A percentile compares a stretch with the other conserved stretches of the same genome.
phyloP scores from a whole-genome alignment of 1,139 yeast genomes.

The Debaryomyces subglobosus region DNA sequence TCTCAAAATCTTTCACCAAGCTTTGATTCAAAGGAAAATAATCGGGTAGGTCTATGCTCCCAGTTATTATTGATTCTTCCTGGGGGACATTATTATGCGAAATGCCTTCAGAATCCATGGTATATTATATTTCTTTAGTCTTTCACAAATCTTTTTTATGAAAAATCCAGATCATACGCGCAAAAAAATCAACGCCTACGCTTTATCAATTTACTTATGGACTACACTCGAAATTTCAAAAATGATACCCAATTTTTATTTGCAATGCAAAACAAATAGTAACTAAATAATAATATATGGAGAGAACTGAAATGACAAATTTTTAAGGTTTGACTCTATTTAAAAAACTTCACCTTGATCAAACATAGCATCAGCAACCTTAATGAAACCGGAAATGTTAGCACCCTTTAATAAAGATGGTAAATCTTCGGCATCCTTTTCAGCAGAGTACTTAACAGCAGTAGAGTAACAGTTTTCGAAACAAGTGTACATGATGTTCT shows the following conservation, averaged over 20 bases:
- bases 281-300: slow-evolving; percentile 1
- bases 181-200: not conserved
- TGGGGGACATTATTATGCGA: not conserved
- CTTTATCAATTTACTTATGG: too few species aligned
- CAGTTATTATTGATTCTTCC: not conserved
- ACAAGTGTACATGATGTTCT: slow-evolving; percentile 90
- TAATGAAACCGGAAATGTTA: slow-evolving; percentile 97
- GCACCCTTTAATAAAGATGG: slow-evolving; percentile 99
- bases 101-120: not conserved
- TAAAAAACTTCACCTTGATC: slow-evolving; percentile 90
- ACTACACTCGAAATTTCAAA: not conserved
- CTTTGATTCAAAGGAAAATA: slow-evolving; percentile 13
- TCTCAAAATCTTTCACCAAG: slow-evolving; percentile 14
- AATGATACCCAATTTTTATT: slow-evolving; percentile 1
- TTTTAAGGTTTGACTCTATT: slow-evolving; percentile 10
- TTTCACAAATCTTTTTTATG: not conserved
- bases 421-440: slow-evolving; percentile 56
- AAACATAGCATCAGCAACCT: slow-evolving; percentile 98
- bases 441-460: slow-evolving; percentile 78
- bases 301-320: slow-evolving; percentile 10
- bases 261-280: slow-evolving; percentile 2
- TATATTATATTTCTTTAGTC: not conserved
- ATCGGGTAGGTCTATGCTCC: slow-evolving; percentile 8
- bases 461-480: slow-evolving; percentile 91
- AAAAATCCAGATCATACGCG: not conserved